Evolutionary conservation across 2,329 filamentous ascomycete genomes (phyloP).

Genomic region (Calycina herbarum): DNA sequence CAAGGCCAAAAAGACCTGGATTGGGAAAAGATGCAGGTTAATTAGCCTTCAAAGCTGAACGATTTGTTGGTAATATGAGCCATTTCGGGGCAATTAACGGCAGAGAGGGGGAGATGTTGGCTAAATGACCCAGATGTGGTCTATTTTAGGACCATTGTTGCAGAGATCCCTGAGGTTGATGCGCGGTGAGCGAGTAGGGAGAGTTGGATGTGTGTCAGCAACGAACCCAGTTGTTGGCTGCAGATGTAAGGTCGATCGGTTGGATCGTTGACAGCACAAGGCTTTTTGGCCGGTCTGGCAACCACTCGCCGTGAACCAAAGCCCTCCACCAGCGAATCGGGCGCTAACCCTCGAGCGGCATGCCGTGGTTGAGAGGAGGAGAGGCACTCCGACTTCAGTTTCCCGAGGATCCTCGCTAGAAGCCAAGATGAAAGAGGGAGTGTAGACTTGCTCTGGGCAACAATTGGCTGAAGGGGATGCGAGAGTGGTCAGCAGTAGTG

Average conservation of each 20-base stretch:
- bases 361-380: not conserved
- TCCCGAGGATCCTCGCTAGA: not conserved
- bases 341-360: conserved; percentile 1
- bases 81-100: conserved; percentile 20
- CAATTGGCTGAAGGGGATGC: not conserved
- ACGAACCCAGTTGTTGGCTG: conserved; percentile 1
- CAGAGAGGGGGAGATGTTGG: conserved; percentile 10
- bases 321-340: conserved; percentile 4
- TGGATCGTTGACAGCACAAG: not conserved
- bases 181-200: not conserved
- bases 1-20: conserved; percentile 6
- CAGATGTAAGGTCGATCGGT: conserved; percentile 6
- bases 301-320: not conserved
- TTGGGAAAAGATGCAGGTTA: conserved; percentile 14
- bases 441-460: not conserved
- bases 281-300: not conserved
- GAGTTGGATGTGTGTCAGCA: conserved; percentile 4
- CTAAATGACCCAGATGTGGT: conserved; percentile 28
- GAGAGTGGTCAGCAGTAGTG: not conserved
- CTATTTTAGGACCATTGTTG: conserved; percentile 30
- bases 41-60: conserved; percentile 18
- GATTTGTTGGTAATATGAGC: conserved; percentile 20
- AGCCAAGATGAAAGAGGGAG: not conserved
- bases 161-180: conserved; percentile 5
- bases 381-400: not conserved